phyloP scores from a whole-genome alignment of 2,329 filamentous ascomycete species.

The Colletotrichum lini region DNA sequence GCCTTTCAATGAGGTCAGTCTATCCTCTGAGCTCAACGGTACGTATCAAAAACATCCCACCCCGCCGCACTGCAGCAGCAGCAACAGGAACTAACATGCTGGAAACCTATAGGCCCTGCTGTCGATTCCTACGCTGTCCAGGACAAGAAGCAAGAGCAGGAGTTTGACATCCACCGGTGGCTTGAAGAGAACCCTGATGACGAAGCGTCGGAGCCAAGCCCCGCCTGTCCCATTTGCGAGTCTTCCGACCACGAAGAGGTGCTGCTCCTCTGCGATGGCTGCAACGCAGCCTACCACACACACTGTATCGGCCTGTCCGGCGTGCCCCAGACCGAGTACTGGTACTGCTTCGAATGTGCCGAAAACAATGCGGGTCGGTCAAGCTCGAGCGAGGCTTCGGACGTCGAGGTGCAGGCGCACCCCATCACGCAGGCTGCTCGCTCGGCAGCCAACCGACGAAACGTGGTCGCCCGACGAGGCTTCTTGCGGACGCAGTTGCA shows the following conservation, averaged over 20 bases:
- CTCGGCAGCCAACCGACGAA: conserved; percentile 27
- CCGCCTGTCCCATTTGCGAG: conserved; percentile 89
- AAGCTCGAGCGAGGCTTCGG: conserved; percentile 25
- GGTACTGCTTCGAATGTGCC: conserved; percentile 92
- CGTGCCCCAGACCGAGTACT: conserved; percentile 79
- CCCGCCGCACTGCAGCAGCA: background rate
- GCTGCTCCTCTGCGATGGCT: conserved; percentile 91
- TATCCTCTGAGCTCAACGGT: conserved; percentile 73
- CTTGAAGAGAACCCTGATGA: conserved; percentile 81
- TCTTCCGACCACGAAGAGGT: conserved; percentile 85
- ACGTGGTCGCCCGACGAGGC: conserved; percentile 49
- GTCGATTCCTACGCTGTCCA: conserved; percentile 76
- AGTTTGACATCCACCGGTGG: conserved; percentile 85
- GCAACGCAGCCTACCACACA: conserved; percentile 90
- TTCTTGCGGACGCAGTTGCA: conserved; percentile 71
- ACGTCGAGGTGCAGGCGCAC: conserved; percentile 19
- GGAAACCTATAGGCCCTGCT: conserved; percentile 61
- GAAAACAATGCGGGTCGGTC: conserved; percentile 57
- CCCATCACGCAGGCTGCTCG: conserved; percentile 28
- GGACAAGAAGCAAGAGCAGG: conserved; percentile 90
- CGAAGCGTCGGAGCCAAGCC: conserved; percentile 79
- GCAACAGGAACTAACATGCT: conserved; percentile 44
- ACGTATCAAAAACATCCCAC: conserved; percentile 34
- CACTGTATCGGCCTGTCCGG: conserved; percentile 88
- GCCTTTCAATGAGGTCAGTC: conserved; percentile 89